A percentile compares a stretch with the other conserved stretches of the same genome.
Conservation (phyloP, 2,329 filamentous ascomycete genomes). For the Teratosphaeria gauchensis region DNA sequence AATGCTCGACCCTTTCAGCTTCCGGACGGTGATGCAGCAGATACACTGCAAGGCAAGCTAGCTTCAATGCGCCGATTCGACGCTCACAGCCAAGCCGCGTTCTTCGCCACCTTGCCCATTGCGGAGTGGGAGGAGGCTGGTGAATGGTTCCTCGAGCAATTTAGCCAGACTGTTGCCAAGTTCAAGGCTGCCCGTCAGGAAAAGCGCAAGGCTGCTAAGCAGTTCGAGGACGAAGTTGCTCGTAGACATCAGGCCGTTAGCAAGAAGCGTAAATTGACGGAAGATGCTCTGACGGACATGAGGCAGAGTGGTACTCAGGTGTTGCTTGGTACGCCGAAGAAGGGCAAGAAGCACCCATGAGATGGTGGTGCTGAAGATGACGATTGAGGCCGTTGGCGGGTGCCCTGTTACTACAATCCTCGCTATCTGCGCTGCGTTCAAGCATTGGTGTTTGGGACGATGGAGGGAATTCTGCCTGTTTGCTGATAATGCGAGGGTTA, state of each 20-base stretch:
- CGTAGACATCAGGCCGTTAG: conserved; percentile 43
- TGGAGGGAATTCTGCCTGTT: background rate
- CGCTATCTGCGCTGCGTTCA: background rate
- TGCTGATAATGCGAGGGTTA: background rate
- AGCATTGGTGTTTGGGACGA: conserved; percentile 2
- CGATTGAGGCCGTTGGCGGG: background rate
- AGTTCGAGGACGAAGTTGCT: conserved; percentile 47
- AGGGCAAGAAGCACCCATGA: conserved; percentile 12
- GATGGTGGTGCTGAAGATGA: background rate
- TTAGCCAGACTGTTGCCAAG: conserved; percentile 40
- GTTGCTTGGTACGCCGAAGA: conserved; percentile 37
- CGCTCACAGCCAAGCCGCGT: conserved; percentile 33
- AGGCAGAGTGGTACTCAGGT: conserved; percentile 45
- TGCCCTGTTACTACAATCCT: background rate
- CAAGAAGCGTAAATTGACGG: conserved; percentile 35
- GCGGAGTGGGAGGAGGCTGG: conserved; percentile 54
- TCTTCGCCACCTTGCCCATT: conserved; percentile 44
- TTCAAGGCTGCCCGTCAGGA: conserved; percentile 45
- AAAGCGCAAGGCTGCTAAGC: conserved; percentile 43
- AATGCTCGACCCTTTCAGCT: background rate
- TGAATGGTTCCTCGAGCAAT: conserved; percentile 49
- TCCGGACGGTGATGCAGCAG: background rate
- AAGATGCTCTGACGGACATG: conserved; percentile 34
- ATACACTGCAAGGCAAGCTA: conserved; percentile 16
- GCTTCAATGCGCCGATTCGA: conserved; percentile 3